A percentile compares a stretch with the other conserved stretches of the same genome.
These are phyloP conservation scores for Hemileccinum impolitum DNA, from an alignment of 768 basidiomycete species.

Conservation along the genomic window DNA sequence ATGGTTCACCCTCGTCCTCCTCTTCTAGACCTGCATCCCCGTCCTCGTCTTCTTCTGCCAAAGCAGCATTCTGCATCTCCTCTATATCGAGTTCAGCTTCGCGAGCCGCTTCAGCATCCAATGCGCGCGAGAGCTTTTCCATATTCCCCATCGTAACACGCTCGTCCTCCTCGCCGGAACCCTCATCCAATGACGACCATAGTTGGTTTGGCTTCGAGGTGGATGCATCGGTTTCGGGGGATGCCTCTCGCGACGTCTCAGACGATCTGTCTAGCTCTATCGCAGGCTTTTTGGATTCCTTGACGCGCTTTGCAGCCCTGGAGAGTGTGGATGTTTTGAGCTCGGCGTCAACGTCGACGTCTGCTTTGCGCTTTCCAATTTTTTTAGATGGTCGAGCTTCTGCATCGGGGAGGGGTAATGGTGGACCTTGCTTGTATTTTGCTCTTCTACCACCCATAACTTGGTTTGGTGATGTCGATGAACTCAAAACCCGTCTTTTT, in stretches of 20 bases:
- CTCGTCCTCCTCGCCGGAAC: slow-evolving; percentile 48
- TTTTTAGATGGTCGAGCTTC: slow-evolving; percentile 45
- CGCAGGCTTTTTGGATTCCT: slow-evolving; percentile 22
- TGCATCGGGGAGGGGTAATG: slow-evolving; percentile 49
- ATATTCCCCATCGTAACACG: slow-evolving; percentile 77
- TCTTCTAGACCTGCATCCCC: slow-evolving; percentile 41
- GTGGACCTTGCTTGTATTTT: slow-evolving; percentile 79
- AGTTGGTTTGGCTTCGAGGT: slow-evolving; percentile 16
- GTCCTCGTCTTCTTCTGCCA: slow-evolving; percentile 47
- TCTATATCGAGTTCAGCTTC: slow-evolving; percentile 69
- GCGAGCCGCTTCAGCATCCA: slow-evolving; percentile 62
- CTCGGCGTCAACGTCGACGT: slow-evolving; percentile 33
- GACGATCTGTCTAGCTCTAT: slow-evolving; percentile 23
- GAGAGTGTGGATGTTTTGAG: slow-evolving; percentile 24
- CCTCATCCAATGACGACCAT: slow-evolving; percentile 40
- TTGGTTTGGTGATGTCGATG: background rate
- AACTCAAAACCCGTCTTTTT: slow-evolving; percentile 7
- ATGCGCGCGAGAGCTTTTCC: slow-evolving; percentile 73
- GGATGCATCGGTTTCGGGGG: slow-evolving; percentile 34
- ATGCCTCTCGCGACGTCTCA: slow-evolving; percentile 42
- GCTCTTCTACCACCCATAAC: slow-evolving; percentile 83
- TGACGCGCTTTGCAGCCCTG: slow-evolving; percentile 37
- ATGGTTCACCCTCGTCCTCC: slow-evolving; percentile 39
- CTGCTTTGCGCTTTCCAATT: slow-evolving; percentile 73
- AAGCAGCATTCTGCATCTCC: slow-evolving; percentile 57